Evolutionary conservation across 1,139 yeast species (phyloP).

Genomic region (Nakaseomyces sp.): DNA sequence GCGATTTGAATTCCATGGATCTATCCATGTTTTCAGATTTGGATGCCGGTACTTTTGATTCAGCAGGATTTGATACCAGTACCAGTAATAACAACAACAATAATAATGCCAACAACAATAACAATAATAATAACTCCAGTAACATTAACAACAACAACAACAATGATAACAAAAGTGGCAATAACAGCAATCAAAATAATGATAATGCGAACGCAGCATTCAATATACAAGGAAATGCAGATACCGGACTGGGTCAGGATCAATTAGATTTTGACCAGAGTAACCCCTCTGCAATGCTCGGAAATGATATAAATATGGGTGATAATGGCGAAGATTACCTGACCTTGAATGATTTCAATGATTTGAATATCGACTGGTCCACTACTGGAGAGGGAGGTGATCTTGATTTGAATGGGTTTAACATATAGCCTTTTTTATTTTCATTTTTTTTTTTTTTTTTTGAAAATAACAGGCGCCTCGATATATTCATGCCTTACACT

Average conservation of each 20-base stretch:
- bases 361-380: constrained; percentile 32
- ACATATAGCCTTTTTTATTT: no score
- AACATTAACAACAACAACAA: constrained; percentile 8
- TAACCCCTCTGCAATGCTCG: constrained; percentile 9
- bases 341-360: constrained; percentile 31
- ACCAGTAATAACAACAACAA: constrained; percentile 8
- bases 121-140: constrained; percentile 4
- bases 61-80: constrained; percentile 14
- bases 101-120: constrained; percentile 5
- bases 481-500: no score
- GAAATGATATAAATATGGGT: constrained; percentile 11
- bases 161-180: not conserved
- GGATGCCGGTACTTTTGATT: constrained; percentile 22
- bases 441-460: no score
- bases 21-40: constrained; percentile 28
- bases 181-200: constrained; percentile 7
- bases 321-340: constrained; percentile 27
- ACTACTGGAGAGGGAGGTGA: constrained; percentile 27
- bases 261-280: constrained; percentile 4
- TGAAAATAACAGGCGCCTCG: no score
- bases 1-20: constrained; percentile 26
- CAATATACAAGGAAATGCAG: constrained; percentile 4
- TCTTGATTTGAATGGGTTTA: constrained; percentile 26
- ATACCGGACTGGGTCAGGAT: not conserved
- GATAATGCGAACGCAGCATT: constrained; percentile 6